Percentiles rank a stretch among this genome's conserved stretches.
Conservation (phyloP, 2,329 filamentous ascomycete species). For the Cercospora citrullina region DNA sequence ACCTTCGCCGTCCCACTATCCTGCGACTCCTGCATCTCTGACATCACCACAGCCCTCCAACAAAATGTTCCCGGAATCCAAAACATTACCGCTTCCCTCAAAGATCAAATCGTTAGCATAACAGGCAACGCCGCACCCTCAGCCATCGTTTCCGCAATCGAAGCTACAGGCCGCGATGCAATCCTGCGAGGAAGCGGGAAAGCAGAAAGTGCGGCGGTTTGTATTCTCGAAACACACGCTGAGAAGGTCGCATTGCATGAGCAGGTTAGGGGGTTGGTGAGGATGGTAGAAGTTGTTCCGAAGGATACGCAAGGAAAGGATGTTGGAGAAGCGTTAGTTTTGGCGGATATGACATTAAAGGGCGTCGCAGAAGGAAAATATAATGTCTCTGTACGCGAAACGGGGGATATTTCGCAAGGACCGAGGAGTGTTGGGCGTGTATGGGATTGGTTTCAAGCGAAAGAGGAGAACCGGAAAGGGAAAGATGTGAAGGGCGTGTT, state of each 20-base stretch:
- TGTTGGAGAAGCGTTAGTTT: constrained; percentile 67
- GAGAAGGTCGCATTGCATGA: constrained; percentile 29
- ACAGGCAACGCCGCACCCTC: constrained; percentile 91
- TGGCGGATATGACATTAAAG: constrained; percentile 83
- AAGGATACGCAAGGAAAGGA: neutral
- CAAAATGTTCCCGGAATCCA: constrained; percentile 66
- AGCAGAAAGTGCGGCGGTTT: constrained; percentile 83
- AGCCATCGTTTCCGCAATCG: constrained; percentile 82
- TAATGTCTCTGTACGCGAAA: constrained; percentile 78
- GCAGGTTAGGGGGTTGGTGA: constrained; percentile 79
- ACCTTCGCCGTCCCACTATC: constrained; percentile 93
- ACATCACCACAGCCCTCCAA: constrained; percentile 76
- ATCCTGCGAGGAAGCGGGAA: constrained; percentile 86
- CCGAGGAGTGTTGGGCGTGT: constrained; percentile 79
- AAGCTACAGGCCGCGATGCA: constrained; percentile 86
- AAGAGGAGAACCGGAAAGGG: constrained; percentile 40
- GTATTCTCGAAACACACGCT: constrained; percentile 85
- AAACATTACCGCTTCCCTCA: constrained; percentile 78
- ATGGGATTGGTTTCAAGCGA: constrained; percentile 62
- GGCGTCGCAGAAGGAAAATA: constrained; percentile 81
- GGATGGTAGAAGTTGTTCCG: constrained; percentile 79
- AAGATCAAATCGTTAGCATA: constrained; percentile 79
- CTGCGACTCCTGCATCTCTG: constrained; percentile 85
- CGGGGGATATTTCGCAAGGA: constrained; percentile 81
- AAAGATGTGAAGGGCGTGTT: constrained; percentile 63